Base-by-base conservation (phyloP, 805 yeast species). In the Barnettozyma siamensis region DNA sequence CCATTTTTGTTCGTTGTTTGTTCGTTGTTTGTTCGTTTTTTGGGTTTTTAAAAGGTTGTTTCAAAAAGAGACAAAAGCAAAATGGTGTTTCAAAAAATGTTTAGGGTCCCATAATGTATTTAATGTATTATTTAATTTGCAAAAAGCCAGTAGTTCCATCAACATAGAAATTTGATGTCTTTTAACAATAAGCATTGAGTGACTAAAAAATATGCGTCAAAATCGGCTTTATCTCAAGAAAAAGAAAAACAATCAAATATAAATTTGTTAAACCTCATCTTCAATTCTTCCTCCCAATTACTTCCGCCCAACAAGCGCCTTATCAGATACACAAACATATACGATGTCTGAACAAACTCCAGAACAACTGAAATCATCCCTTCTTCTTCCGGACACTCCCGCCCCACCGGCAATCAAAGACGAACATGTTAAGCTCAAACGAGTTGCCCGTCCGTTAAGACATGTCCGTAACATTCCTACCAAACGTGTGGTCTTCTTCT, bases 401-500 rank as follows among this genome's bases (percentile, higher is more conserved):
- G 51, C 51, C 5, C 50, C 53, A 13, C 16, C 31, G 2, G 36
- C 47, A 5, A 30, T 49, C 5, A 35, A 38, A 34, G 40, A 45
- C 12, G 42, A 42, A 33, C 33, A 33, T 11, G 26, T 35, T n/a
- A 15, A 40, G 33, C 19, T 67, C 45, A 54, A 49, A 35, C 57
- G 73, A 47, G 73, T 69, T 2, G 69, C 65, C 7, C 63, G 74
- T 52, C 75, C 75, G 1, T 48, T 68, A 29, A 75, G 80, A 41
- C 78, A 75, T 46, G 70, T 78, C 34, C 68, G 67, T 43, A 60
- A 66, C 48, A 62, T 75, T 26, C 78, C 82, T 12, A 68, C 76
- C 6, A 78, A 60, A 51, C 71, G 59, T 53, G 69, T 45, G 53
- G 70, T 51, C 49, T 74, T 66, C 40, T 66, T 55, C 48, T 66